phyloP scores from a whole-genome alignment of 1,284 basidiomycete species.

The Coniferiporia sulphurascens region DNA sequence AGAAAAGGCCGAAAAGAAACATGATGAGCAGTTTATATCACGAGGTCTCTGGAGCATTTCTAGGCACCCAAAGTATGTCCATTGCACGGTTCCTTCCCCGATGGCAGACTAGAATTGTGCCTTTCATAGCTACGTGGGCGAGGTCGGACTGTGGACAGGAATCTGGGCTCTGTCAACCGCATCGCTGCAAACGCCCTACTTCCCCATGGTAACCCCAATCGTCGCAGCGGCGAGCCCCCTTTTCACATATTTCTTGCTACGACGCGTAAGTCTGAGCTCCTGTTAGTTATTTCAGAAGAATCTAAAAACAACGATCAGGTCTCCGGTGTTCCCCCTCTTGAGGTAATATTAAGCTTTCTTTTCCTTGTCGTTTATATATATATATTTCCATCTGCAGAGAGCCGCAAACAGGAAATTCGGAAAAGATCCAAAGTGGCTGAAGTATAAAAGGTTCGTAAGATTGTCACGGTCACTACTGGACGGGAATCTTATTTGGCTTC shows the following conservation, averaged over 20 bases:
- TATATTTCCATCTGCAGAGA: conserved; percentile 23
- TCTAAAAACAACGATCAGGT: conserved; percentile 33
- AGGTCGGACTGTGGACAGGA: conserved; percentile 70
- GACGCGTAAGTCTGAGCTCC: conserved; percentile 37
- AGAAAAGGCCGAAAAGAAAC: conserved; percentile 60
- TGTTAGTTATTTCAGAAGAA: not conserved
- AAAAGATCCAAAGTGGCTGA: conserved; percentile 56
- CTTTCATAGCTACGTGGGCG: conserved; percentile 62
- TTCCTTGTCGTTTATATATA: too few relatives aligned
- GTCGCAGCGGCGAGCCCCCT: conserved; percentile 58
- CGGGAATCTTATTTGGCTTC: not conserved
- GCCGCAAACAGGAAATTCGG: conserved; percentile 64
- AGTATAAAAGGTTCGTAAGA: conserved; percentile 56
- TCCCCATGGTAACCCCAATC: conserved; percentile 40
- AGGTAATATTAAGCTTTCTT: conserved; percentile 31
- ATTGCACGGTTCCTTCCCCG: not conserved
- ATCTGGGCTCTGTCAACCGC: conserved; percentile 58
- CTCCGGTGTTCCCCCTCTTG: conserved; percentile 68
- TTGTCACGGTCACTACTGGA: conserved; percentile 8
- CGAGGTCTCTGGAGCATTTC: conserved; percentile 68
- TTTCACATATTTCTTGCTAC: conserved; percentile 57
- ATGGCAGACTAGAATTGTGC: not conserved
- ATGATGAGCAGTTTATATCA: conserved; percentile 72
- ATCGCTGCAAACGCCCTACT: conserved; percentile 43
- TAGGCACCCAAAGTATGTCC: conserved; percentile 69